Base-by-base conservation (phyloP, 2,329 filamentous ascomycete species). In the Diaporthe citri region DNA sequence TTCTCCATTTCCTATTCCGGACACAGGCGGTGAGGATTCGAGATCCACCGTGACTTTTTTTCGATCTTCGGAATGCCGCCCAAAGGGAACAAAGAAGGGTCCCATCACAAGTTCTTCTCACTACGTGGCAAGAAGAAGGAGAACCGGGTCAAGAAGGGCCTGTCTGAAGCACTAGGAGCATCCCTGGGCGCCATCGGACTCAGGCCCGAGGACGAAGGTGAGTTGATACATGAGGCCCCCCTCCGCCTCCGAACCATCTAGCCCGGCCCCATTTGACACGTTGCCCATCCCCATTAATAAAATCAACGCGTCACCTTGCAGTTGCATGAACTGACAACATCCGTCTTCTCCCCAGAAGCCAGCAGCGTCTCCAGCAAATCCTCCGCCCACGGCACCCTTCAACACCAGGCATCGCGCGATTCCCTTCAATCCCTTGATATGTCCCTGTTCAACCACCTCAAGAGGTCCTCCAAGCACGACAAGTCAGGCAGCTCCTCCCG, bases 71-170 rank as follows among this genome's bases (percentile, higher is more conserved):
- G 41, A 52, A 76, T 75, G 75, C 69, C 75, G 48, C 62, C 72
- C 43, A 75, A 76, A 55, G 75, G 72, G 55, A 46, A 56, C 67
- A 76, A 75, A 43, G 73, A 75, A 55, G 75, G 72, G 73, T 76
- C 75, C 57, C 55, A 71, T 41, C 69, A 76, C 70, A 74, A 76
- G 57, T 75, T 76, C 66, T 76, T 76, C 48, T 76, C 75, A 52
- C 55, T 76, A 25, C 75, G 75, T 66, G 75, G 75, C 69, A 75
- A 74, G 51, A 76, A 75, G 69, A 76, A 76, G 60, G 75, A 73
- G 34, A 75, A 52, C 15, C 66, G 74, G 56, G 75, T 76, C 39
- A 75, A 76, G 70, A 76, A 73, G 69, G 75, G 75, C 36, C 75
- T 76, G 51, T 71, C 73, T 39, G 73, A 75, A 46, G 75, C 75